A percentile compares a stretch with the other conserved stretches of the same genome.
These are phyloP conservation scores for Lactifluus pinguis DNA, from an alignment of 768 basidiomycete genomes.

Conservation along the genomic window DNA sequence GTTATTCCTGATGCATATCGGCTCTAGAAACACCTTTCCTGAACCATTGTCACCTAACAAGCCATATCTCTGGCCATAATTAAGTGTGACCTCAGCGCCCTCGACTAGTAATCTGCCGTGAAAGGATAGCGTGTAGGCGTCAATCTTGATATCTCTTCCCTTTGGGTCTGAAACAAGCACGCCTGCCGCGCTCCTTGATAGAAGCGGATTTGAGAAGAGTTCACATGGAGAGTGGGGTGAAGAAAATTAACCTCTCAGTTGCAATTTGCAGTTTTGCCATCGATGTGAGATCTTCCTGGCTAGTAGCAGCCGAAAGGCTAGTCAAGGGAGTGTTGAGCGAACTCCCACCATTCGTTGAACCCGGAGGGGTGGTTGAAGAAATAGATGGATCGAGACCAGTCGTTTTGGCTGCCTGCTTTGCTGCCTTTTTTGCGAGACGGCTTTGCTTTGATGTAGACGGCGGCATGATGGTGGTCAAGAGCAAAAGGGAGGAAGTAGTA, in stretches of 20 bases:
- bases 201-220: background rate
- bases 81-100: conserved; percentile 63
- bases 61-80: conserved; percentile 91
- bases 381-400: conserved; percentile 38
- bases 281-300: conserved; percentile 66
- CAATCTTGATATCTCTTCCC: conserved; percentile 95
- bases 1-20: conserved; percentile 1
- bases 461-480: conserved; percentile 36
- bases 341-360: conserved; percentile 50
- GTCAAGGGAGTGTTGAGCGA: conserved; percentile 73
- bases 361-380: conserved; percentile 50
- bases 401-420: conserved; percentile 58
- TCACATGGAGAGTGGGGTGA: background rate
- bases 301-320: conserved; percentile 68
- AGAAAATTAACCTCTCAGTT: conserved; percentile 63
- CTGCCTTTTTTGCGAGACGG: conserved; percentile 89
- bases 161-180: conserved; percentile 90
- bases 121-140: conserved; percentile 91
- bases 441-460: conserved; percentile 87
- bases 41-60: conserved; percentile 95
- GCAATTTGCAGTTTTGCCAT: conserved; percentile 89
- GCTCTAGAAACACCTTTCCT: conserved; percentile 72
- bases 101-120: conserved; percentile 83
- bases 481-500: background rate
- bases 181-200: conserved; percentile 76